phyloP scores from a whole-genome alignment of 352 stramenopile species.

The Phytophthora pluvialis region DNA sequence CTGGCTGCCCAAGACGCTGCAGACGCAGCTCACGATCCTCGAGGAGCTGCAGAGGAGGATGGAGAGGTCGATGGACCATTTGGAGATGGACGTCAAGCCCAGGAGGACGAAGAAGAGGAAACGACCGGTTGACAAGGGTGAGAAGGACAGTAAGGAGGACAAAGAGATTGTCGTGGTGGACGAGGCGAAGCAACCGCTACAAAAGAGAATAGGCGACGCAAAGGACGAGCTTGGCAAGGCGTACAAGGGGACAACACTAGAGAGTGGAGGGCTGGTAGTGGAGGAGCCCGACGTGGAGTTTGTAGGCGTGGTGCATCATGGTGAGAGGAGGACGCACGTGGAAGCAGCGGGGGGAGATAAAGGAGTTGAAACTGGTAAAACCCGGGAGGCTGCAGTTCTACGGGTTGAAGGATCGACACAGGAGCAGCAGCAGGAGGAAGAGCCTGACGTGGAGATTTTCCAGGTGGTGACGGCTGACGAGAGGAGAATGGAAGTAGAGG shows the following conservation, averaged over 20 bases:
- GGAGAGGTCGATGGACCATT: slow-evolving; percentile 4
- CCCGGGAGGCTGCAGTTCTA: not conserved
- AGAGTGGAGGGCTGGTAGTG: not conserved
- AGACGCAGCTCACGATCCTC: slow-evolving; percentile 24
- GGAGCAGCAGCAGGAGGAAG: not conserved
- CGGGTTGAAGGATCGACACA: not conserved
- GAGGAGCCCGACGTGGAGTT: slow-evolving; percentile 9
- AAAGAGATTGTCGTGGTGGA: not conserved
- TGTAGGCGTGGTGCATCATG: not conserved
- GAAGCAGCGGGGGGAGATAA: not conserved
- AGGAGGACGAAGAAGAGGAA: slow-evolving; percentile 24
- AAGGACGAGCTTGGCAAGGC: not conserved
- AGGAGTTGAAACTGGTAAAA: not conserved
- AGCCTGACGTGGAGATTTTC: slow-evolving; percentile 1
- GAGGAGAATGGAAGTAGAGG: not conserved
- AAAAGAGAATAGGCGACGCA: not conserved
- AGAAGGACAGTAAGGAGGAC: slow-evolving; percentile 4
- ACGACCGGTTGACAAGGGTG: not conserved
- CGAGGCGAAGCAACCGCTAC: not conserved
- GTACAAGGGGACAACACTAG: not conserved
- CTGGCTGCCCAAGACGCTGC: slow-evolving; percentile 16
- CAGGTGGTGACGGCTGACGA: slow-evolving; percentile 4
- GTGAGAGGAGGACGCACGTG: not conserved
- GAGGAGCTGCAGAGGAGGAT: slow-evolving; percentile 16
- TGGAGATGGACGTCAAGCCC: not conserved